A percentile compares a stretch with the other conserved stretches of the same genome.
Conservation (phyloP, 176 grass and related monocot species). For the Triticum turgidum region DNA sequence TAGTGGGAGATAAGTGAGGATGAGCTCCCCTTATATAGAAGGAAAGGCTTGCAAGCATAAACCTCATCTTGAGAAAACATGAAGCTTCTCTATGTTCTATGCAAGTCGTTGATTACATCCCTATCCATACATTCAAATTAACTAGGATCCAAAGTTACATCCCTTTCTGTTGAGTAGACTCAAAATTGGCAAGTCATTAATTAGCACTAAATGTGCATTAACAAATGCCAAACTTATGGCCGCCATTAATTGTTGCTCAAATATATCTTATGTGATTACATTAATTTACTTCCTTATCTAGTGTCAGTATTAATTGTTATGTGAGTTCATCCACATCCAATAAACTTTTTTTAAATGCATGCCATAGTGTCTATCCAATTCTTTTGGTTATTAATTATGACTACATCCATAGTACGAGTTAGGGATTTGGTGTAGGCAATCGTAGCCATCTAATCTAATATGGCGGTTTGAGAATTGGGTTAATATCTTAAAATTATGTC, state of each 20-base stretch:
- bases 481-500: background rate
- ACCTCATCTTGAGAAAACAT: background rate
- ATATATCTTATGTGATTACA: background rate
- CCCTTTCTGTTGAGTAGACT: background rate
- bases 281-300: background rate
- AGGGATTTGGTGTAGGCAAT: background rate
- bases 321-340: background rate
- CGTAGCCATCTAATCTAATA: background rate
- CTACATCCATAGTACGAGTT: background rate
- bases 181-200: background rate
- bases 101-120: background rate
- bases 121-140: background rate
- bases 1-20: background rate
- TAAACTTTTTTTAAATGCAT: background rate
- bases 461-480: background rate
- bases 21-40: background rate
- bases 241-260: background rate
- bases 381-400: background rate
- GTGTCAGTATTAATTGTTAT: background rate
- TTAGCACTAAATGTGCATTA: background rate
- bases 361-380: background rate
- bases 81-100: background rate
- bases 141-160: background rate
- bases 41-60: background rate
- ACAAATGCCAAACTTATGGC: background rate